phyloP scores from a whole-genome alignment of 208 protist genomes.

The Blechomonas ayalai region DNA sequence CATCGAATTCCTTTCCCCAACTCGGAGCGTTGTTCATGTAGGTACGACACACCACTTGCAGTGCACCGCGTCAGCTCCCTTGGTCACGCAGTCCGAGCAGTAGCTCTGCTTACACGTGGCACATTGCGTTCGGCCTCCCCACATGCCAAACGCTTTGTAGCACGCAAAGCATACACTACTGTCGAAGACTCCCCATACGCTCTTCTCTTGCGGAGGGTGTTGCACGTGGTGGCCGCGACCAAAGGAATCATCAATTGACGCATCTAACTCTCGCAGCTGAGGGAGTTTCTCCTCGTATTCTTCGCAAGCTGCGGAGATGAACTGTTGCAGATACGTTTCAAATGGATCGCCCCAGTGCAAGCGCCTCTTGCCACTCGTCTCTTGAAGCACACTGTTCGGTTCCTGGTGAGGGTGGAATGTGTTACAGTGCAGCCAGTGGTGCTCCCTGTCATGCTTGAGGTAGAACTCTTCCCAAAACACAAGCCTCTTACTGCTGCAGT shows the following conservation, averaged over 20 bases:
- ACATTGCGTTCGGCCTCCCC: constrained; percentile 15
- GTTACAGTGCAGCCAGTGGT: not conserved
- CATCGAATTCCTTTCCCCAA: too few relatives aligned
- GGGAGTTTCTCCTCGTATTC: constrained; percentile 4
- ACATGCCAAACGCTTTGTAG: constrained; percentile 24
- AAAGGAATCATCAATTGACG: too few relatives aligned
- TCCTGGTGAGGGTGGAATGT: not conserved
- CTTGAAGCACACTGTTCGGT: constrained; percentile 1
- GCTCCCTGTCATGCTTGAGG: constrained; percentile 24
- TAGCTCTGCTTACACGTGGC: constrained; percentile 22
- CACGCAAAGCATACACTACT: constrained; percentile 32
- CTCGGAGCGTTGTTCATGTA: too few relatives aligned
- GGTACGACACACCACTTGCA: too few relatives aligned
- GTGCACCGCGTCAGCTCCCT: too few relatives aligned
- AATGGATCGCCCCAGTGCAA: constrained; percentile 40
- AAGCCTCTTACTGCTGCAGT: constrained; percentile 64
- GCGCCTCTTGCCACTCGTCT: not conserved
- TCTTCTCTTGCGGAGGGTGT: too few relatives aligned
- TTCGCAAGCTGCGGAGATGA: constrained; percentile 31
- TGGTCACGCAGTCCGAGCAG: constrained; percentile 22
- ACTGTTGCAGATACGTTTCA: constrained; percentile 36
- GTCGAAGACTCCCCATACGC: constrained; percentile 33
- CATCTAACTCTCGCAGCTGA: constrained; percentile 5
- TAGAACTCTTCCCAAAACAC: constrained; percentile 74
- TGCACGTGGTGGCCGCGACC: too few relatives aligned